Base-by-base conservation (phyloP, 2,329 filamentous ascomycete species). In the Fusarium caatingaense region DNA sequence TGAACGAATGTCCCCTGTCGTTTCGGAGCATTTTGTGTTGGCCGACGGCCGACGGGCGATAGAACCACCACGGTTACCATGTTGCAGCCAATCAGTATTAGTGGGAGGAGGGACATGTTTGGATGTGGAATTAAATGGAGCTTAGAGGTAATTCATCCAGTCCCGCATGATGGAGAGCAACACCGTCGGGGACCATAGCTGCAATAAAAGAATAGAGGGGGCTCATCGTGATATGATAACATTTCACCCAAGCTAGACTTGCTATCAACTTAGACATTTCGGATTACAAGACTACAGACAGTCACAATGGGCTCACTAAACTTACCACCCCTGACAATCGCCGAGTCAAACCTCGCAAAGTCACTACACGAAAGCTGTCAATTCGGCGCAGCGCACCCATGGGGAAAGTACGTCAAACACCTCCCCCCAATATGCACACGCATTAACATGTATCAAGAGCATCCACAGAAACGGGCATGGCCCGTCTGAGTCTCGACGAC, bases 11-110 rank as follows among this genome's bases (percentile, higher is more conserved):
- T n/a, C 34, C 34, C 34, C 34, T 37, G 34, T n/a, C 34, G 34
- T 37, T 37, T 37, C 34, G 34, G 34, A 37, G 18, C 34, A 32
- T n/a, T 21, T 64, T 27, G 27, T 49, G 20, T 64, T 30, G 44
- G 42, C 42, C 59, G 44, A 20, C 50, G 59, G 60, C 59, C 37
- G 59, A 11, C 30, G 56, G 59, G 30, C 20, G 49, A 64, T 27
- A 48, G 5, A 28, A 13, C 28, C 6, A 32, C 44, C 37, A 44
- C 28, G 21, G 10, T 7, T 5, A 7, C 1, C 11, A 4, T 3
- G 13, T 7, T 23, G 8, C 2, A 11, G 18, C 34, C 34, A 37
- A 37, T 37, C 34, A n/a, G 34, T 37, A n/a, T 37, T 37, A 37
- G 9, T 15, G 30, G 30, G 5, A 37, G 5, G 5, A n/a, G 5